Percentiles rank a stretch among this genome's conserved stretches.
phyloP scores from a whole-genome alignment of 495 filamentous ascomycete species.

The Aspergillus funiculosus region DNA sequence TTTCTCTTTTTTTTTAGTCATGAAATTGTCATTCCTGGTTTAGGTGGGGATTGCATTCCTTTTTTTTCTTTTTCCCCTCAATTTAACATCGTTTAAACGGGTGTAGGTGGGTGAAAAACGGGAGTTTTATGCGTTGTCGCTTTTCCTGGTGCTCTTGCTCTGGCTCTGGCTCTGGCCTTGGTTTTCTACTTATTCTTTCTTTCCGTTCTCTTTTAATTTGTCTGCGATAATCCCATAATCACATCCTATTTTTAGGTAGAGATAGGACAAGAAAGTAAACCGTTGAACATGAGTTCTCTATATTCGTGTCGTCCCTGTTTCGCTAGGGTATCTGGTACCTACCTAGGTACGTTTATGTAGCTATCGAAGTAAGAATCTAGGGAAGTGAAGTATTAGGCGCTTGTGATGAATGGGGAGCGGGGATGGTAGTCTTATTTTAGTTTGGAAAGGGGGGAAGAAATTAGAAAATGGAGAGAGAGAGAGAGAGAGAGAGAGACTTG shows the following conservation, averaged over 20 bases:
- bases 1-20: constrained; percentile 4
- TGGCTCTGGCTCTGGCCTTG: not conserved
- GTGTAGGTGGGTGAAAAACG: constrained; percentile 13
- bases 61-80: not conserved
- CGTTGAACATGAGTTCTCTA: not conserved
- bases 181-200: not conserved
- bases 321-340: too few relatives aligned
- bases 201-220: not conserved
- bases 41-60: constrained; percentile 5
- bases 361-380: too few relatives aligned
- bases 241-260: too few relatives aligned
- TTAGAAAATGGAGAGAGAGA: not conserved
- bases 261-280: not conserved
- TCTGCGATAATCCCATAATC: not conserved
- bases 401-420: too few relatives aligned
- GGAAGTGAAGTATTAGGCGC: too few relatives aligned
- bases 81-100: not conserved
- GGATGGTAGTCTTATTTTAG: too few relatives aligned
- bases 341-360: too few relatives aligned
- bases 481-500: too few relatives aligned
- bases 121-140: constrained; percentile 7
- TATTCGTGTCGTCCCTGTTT: too few relatives aligned
- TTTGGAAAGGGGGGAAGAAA: too few relatives aligned
- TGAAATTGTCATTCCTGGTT: constrained; percentile 5
- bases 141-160: not conserved